phyloP scores from a whole-genome alignment of 352 stramenopile genomes.

The Pythium sp. region DNA sequence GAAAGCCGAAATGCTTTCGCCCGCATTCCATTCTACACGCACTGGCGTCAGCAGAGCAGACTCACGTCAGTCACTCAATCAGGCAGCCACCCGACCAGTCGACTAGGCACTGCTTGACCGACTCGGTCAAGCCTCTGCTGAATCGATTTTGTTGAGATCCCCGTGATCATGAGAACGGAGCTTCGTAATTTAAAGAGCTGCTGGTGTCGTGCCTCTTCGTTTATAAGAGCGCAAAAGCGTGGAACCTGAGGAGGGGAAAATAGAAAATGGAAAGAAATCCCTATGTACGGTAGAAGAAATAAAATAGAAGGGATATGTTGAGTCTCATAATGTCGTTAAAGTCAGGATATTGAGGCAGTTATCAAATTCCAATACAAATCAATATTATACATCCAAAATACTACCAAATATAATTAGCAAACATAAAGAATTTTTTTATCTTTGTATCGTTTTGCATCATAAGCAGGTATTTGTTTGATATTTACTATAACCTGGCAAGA shows the following conservation, averaged over 20 bases:
- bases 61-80: background rate
- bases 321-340: background rate
- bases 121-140: background rate
- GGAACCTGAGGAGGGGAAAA: background rate
- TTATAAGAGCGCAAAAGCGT: background rate
- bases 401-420: background rate
- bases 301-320: background rate
- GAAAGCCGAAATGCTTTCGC: background rate
- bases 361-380: background rate
- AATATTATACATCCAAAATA: background rate
- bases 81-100: background rate
- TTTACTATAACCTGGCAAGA: background rate
- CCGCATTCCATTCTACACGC: background rate
- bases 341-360: too few species aligned
- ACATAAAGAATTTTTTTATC: background rate
- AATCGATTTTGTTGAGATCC: background rate
- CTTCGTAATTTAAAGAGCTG: background rate
- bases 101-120: background rate
- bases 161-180: background rate
- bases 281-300: background rate
- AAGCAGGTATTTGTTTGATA: background rate
- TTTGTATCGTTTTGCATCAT: background rate
- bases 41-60: background rate
- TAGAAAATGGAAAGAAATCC: background rate
- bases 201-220: background rate